Evolutionary conservation across 1,284 basidiomycete species (phyloP).

Genomic region (Cutaneotrichosporon mucoides): DNA sequence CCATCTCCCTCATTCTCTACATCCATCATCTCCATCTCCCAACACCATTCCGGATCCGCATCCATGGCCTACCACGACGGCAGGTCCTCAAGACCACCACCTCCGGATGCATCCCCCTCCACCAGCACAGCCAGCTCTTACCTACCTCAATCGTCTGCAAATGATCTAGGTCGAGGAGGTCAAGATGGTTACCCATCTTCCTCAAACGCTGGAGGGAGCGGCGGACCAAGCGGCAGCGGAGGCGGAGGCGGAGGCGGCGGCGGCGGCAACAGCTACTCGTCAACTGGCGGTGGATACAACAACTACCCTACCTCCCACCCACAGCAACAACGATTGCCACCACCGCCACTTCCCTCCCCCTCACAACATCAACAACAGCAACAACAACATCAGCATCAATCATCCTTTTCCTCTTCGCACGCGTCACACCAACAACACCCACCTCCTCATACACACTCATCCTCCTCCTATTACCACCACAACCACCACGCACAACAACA

Average conservation of each 20-base stretch:
- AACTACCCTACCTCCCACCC: not conserved
- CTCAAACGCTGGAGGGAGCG: not conserved
- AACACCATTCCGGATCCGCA: not conserved
- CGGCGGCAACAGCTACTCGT: no score
- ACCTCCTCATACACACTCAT: no score
- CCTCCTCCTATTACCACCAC: no score
- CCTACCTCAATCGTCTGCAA: not conserved
- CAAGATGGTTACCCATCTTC: not conserved
- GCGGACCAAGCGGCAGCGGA: not conserved
- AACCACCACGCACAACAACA: no score
- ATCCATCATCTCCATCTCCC: no score
- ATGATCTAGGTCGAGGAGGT: no score
- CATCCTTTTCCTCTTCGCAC: no score
- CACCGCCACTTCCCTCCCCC: not conserved
- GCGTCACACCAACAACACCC: no score
- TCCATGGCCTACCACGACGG: slow-evolving; percentile 12
- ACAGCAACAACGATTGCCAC: not conserved
- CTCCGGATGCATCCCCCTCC: not conserved
- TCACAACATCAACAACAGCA: slow-evolving; percentile 2
- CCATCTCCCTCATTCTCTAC: no score
- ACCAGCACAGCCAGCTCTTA: not conserved
- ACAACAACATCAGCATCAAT: slow-evolving; percentile 1
- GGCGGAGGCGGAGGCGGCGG: no score
- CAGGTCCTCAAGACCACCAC: not conserved
- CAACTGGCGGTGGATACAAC: not conserved